These are phyloP conservation scores for Suillus luteus DNA, from an alignment of 768 basidiomycete genomes.

Conservation along the genomic window DNA sequence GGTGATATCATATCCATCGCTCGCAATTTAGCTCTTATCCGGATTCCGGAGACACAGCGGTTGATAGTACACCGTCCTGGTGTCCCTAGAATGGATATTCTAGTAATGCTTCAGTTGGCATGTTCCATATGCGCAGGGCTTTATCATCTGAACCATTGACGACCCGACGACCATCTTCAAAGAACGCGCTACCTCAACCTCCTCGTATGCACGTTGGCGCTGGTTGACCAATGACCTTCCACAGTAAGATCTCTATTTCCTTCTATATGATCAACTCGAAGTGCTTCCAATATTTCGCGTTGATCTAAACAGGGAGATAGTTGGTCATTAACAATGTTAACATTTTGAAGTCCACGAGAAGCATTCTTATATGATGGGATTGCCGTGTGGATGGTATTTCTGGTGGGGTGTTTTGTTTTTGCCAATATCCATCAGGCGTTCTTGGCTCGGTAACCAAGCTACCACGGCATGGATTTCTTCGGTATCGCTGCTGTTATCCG, in stretches of 20 bases:
- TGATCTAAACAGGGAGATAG: not conserved
- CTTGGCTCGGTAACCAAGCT: not conserved
- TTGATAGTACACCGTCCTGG: not conserved
- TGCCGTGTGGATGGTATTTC: not conserved
- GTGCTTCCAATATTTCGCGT: not conserved
- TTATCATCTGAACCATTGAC: not conserved
- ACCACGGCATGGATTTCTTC: not conserved
- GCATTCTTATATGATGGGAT: not conserved
- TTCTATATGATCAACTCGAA: not conserved
- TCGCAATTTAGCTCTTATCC: not conserved
- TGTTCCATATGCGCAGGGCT: not conserved
- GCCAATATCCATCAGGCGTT: not conserved
- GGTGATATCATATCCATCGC: not conserved
- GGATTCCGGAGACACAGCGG: not conserved
- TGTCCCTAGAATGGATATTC: not conserved
- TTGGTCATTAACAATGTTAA: not conserved
- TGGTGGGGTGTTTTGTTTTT: not conserved
- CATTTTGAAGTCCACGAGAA: not conserved
- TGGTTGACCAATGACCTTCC: not conserved
- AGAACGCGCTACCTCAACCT: not conserved
- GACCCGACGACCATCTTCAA: not conserved
- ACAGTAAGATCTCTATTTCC: not conserved
- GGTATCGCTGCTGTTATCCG: not conserved
- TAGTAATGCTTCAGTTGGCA: not conserved
- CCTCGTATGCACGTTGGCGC: not conserved